These are phyloP conservation scores for Flaveria sonorensis DNA, from an alignment of 129 eudicot genomes.

Conservation along the genomic window DNA sequence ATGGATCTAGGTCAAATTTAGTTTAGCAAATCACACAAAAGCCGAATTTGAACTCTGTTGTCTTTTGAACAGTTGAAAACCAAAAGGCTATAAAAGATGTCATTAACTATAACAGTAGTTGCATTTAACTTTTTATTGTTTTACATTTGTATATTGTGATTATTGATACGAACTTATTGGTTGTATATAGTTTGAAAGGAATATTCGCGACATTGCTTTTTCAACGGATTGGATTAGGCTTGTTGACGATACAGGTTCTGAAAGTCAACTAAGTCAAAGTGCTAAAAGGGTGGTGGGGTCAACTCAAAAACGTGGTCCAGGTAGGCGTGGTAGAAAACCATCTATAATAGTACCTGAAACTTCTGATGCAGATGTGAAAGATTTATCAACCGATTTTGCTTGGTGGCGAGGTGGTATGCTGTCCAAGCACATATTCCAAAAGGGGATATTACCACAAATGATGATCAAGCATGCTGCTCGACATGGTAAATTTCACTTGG, in stretches of 20 bases:
- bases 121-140: background rate
- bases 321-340: slow-evolving; percentile 74
- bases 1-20: background rate
- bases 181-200: slow-evolving; percentile 71
- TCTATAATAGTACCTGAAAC: slow-evolving; percentile 42
- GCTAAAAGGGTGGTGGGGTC: slow-evolving; percentile 46
- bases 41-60: background rate
- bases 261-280: slow-evolving; percentile 51
- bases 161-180: slow-evolving; percentile 19
- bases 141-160: slow-evolving; percentile 1
- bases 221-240: slow-evolving; percentile 85
- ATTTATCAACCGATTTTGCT: slow-evolving; percentile 43
- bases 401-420: slow-evolving; percentile 96
- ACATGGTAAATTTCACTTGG: slow-evolving; percentile 48
- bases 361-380: slow-evolving; percentile 48
- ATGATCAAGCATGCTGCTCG: slow-evolving; percentile 72
- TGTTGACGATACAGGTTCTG: slow-evolving; percentile 55
- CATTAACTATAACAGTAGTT: background rate
- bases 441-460: slow-evolving; percentile 59
- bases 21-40: background rate
- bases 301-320: slow-evolving; percentile 75
- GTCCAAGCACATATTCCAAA: slow-evolving; percentile 67
- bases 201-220: slow-evolving; percentile 59
- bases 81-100: background rate
- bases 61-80: background rate